phyloP scores from a whole-genome alignment of 495 filamentous ascomycete genomes.

The Lepraria neglecta region DNA sequence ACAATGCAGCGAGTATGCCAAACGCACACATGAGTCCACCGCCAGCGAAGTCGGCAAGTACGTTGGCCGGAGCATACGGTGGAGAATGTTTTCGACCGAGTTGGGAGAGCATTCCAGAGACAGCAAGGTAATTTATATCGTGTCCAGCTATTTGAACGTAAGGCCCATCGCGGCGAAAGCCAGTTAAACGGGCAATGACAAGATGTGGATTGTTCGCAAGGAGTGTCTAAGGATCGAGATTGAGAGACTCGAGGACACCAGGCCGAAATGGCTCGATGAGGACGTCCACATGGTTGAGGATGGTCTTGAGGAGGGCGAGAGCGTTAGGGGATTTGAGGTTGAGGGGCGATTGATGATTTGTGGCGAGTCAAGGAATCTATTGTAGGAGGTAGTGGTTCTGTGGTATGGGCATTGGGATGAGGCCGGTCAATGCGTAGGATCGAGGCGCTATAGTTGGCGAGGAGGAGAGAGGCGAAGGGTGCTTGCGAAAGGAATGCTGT shows the following conservation, averaged over 20 bases:
- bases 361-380: constrained; percentile 67
- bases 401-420: constrained; percentile 33
- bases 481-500: constrained; percentile 41
- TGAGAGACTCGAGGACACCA: constrained; percentile 77
- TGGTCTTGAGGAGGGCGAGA: constrained; percentile 54
- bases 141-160: constrained; percentile 91
- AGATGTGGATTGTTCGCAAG: constrained; percentile 67
- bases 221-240: constrained; percentile 60
- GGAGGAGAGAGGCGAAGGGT: constrained; percentile 82
- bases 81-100: constrained; percentile 62
- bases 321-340: constrained; percentile 65
- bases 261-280: constrained; percentile 92
- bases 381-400: constrained; percentile 38
- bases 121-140: constrained; percentile 94
- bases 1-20: constrained; percentile 44
- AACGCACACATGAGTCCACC: constrained; percentile 69
- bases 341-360: constrained; percentile 70
- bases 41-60: constrained; percentile 86
- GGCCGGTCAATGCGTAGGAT: constrained; percentile 82
- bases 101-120: constrained; percentile 70
- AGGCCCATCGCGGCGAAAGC: constrained; percentile 78
- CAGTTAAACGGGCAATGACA: constrained; percentile 78
- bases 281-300: constrained; percentile 62
- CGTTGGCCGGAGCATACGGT: constrained; percentile 73
- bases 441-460: constrained; percentile 80